Base-by-base conservation (phyloP, 371 early-diverging fungal genomes). In the Lichtheimia ornata region DNA sequence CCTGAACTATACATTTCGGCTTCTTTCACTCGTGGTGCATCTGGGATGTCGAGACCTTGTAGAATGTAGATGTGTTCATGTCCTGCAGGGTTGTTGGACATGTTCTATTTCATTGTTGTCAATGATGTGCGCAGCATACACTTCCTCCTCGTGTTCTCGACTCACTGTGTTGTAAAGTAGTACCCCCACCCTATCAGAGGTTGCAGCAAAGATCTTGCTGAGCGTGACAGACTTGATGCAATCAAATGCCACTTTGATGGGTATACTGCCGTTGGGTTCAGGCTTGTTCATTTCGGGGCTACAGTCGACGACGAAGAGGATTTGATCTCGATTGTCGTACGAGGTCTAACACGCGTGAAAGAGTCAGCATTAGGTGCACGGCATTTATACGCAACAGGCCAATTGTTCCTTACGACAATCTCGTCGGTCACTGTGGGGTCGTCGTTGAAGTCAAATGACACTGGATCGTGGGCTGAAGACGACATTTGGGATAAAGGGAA, bases 221-320 rank as follows among this genome's bases (percentile, higher is more conserved):
- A 83, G 51, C 22, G 84, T 67, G 14, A 84, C 84, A 3, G 69
- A 63, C 25, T 72, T 70, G 13, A 82, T 74, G 59, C 81, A 74
- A 20, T 74, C 66, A 47, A 89, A 69, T 1, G 80, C 81, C 0
- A 71, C 72, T 5, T 72, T 59, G 52, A 89, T 73, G 3, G 86
- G 83, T 12, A 77, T 66, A 11, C 74, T 72, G 15, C 74, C 79
- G 4, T 74, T 66, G 4, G 74, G 78, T 24, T 77, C 66, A 1
- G 66, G 50, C 28, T 53, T 45, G 24, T 84, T 70, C 90, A 89
- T 89, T n/a, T 74, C 51, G 7, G 76, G 70, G 11, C 82, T 75
- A 18, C 85, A 84, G 68, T 91, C 89, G 59, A 91, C 83, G 18
- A 84, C 86, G 66, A 87, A 89, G 17, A 91, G 65, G 45, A 87